Conservation (phyloP, 2,329 filamentous ascomycete genomes). For the Fusarium sp. region DNA sequence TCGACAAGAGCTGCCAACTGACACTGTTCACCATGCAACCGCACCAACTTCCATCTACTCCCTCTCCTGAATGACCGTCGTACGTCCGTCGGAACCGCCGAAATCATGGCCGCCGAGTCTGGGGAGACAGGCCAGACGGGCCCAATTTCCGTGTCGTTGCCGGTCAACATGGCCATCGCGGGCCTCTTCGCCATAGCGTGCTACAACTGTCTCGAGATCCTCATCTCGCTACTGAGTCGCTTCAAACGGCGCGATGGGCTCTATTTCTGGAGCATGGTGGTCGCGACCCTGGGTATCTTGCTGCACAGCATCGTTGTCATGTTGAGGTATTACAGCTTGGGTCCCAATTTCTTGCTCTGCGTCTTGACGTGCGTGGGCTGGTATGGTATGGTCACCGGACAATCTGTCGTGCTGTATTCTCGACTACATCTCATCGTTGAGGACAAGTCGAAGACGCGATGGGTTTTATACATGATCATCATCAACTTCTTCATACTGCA, state of each 20-base stretch:
- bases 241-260: constrained; percentile 30
- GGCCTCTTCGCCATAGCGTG: constrained; percentile 31
- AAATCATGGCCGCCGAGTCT: constrained; percentile 18
- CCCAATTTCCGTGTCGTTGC: constrained; percentile 15
- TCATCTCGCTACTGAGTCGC: constrained; percentile 24
- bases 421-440: constrained; percentile 26
- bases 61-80: constrained; percentile 10
- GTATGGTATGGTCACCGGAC: constrained; percentile 35
- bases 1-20: not conserved
- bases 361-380: constrained; percentile 32
- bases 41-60: not conserved
- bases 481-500: constrained; percentile 30
- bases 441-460: constrained; percentile 29
- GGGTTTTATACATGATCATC: constrained; percentile 31
- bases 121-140: constrained; percentile 22
- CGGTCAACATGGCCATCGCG: constrained; percentile 31
- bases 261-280: constrained; percentile 33
- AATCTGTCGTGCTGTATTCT: constrained; percentile 33
- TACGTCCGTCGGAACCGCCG: constrained; percentile 7
- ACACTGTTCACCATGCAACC: not conserved
- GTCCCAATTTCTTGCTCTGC: constrained; percentile 28
- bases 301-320: constrained; percentile 30
- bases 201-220: constrained; percentile 33
- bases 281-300: constrained; percentile 17
- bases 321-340: constrained; percentile 30